Evolutionary conservation across 768 basidiomycete genomes (phyloP), one percentile per base, ranked within the genome.

Genomic region (Cubamyces lactineus): DNA sequence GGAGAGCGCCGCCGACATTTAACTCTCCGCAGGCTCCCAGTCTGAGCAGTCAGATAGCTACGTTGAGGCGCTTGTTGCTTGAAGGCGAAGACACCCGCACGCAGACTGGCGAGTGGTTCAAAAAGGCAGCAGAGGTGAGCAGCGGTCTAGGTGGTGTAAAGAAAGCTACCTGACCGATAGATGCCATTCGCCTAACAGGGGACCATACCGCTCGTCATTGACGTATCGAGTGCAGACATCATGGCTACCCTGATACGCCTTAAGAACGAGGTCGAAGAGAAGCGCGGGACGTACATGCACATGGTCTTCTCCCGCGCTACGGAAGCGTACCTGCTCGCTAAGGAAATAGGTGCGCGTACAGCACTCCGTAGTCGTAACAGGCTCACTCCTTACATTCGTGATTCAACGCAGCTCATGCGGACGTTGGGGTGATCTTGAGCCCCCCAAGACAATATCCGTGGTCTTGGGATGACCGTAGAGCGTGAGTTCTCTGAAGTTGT

Each of bases 41-140:
- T 62, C 80, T 93, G 30, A 93, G 93, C 73, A 89, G 87, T n/a
- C 86, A 94, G 66, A 87, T 96, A 62, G 88, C 87, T 15, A 78
- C 85, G 4, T 76, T 97, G 47, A 82, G 94, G 1, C 77, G 81
- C 8, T 76, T 94, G 41, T 77, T 96, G 8, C 75, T 87, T 9
- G 77, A 68, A 13, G 68, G 74, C 30, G 66, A 68, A 58, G 66
- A 72, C 48, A 72, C 76, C 45, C 63, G 74, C 6, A 73, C 72
- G 11, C 69, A 75, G 64, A 69, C 69, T 17, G 70, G 62, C 8
- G 39, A 50, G 16, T 78, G 76, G 70, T 78, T 82, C 64, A 70
- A 73, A 65, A 69, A 74, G 54, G 78, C 76, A 12, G 73, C 73
- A 3, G 66, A 72, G 45, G 75, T 74, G 40, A 42, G 71, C 53